Evolutionary conservation across 2,329 filamentous ascomycete species (phyloP), one percentile per base, ranked within the genome.

Genomic region (Trichoderma oligosporum): DNA sequence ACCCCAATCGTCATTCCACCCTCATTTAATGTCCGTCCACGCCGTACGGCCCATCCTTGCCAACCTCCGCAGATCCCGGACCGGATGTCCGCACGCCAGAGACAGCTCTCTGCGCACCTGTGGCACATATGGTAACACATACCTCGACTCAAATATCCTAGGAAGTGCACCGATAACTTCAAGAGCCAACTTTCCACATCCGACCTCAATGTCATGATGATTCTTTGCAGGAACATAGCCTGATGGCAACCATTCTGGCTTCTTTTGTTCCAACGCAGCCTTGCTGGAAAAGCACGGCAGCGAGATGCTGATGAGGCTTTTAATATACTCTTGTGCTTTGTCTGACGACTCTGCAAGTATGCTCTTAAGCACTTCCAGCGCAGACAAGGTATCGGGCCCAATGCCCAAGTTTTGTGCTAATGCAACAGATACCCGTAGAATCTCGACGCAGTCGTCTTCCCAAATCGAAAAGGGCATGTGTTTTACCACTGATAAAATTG

Each of bases 381-480:
- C 78, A 0, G 76, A 73, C 36, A 75, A 70, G 12, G 76, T 75
- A 58, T 83, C 80, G 1, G 70, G 66, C 4, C 73, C 73, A 11
- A 69, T 60, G 4, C 72, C 70, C 7, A 76, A 69, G 16, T 70
- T 77, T 55, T 74, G 73, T 5, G 81, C 69, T 0, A 76, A 73
- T 0, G 74, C 74, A 29, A 84, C 76, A 5, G 78, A 73, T 14
- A 83, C 70, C 7, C 78, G 75, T 3, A 82, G 68, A 5, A 84
- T 71, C 29, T 69, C 66, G 4, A 72, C 72, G 1, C 75, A 68
- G 47, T 84, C 81, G 14, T 77, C 74, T 41, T 81, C 74, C 65
- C 82, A 84, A 16, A 82, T 74, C 2, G 73, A 65, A 52, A 78
- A 81, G 16, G 68, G 69, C 57, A 83, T 74, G 64, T 82, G 75